These are phyloP conservation scores for Chara braunii DNA, from an alignment of 139 green algal species.

Conservation along the genomic window DNA sequence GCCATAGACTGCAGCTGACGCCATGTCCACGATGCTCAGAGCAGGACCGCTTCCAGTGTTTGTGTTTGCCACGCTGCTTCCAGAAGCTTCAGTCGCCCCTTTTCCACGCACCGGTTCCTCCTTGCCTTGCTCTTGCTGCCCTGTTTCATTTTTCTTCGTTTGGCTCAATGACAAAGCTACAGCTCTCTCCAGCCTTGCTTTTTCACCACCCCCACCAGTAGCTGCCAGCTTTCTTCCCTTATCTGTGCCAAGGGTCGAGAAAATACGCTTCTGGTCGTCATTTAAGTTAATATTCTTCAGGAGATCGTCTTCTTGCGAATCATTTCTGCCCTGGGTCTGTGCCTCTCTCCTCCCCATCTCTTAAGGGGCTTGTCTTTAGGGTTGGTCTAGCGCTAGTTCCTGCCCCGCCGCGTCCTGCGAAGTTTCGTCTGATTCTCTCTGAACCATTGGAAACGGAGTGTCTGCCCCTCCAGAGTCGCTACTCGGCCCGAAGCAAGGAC, in stretches of 20 bases:
- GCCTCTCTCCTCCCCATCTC: too few relatives aligned
- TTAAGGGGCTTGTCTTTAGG: too few relatives aligned
- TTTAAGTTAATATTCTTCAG: slow-evolving; percentile 24
- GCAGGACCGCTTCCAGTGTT: not conserved
- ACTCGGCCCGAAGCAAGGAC: too few relatives aligned
- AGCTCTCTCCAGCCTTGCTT: slow-evolving; percentile 49
- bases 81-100: slow-evolving; percentile 17
- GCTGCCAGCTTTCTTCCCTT: slow-evolving; percentile 23
- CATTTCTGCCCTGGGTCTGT: too few relatives aligned
- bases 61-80: not conserved
- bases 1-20: slow-evolving; percentile 12
- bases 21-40: slow-evolving; percentile 32
- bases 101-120: not conserved
- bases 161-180: slow-evolving; percentile 47
- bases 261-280: slow-evolving; percentile 23
- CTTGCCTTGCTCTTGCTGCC: slow-evolving; percentile 14
- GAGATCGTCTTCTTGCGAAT: too few relatives aligned
- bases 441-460: too few relatives aligned
- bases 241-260: slow-evolving; percentile 8
- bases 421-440: too few relatives aligned
- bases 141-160: not conserved
- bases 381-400: too few relatives aligned
- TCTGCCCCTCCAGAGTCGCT: too few relatives aligned
- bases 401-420: too few relatives aligned
- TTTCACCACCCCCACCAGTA: slow-evolving; percentile 53